Evolutionary conservation across 208 protist genomes (phyloP).

Genomic region (Acanthamoeba castellanii): DNA sequence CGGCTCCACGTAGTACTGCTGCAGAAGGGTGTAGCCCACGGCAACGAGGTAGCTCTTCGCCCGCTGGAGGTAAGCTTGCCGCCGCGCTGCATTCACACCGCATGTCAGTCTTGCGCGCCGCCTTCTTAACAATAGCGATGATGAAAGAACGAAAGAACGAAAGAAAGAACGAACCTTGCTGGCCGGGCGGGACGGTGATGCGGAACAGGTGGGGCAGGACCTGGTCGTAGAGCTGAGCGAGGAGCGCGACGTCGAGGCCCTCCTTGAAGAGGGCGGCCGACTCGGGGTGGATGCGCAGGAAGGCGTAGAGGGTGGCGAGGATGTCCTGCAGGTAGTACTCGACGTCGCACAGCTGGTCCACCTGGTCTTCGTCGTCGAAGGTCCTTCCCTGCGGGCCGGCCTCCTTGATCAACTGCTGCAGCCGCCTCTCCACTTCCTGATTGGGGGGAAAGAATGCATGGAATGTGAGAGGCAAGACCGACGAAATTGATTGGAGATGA

Average conservation of each 20-base stretch:
- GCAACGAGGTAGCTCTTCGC: conserved; percentile 34
- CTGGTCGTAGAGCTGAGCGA: conserved; percentile 59
- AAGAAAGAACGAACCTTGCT: not conserved
- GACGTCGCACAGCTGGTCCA: conserved; percentile 63
- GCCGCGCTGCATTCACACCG: not conserved
- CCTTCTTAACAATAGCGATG: not conserved
- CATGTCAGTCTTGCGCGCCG: not conserved
- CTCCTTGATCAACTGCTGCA: conserved; percentile 50
- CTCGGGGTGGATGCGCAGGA: conserved; percentile 46
- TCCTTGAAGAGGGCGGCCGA: conserved; percentile 41
- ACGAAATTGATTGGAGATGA: no score
- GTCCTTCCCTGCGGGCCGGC: not conserved
- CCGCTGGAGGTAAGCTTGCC: not conserved
- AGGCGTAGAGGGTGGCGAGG: conserved; percentile 63
- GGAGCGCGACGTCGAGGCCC: not conserved
- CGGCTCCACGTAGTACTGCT: conserved; percentile 52
- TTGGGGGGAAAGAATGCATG: no score
- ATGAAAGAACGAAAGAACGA: no score
- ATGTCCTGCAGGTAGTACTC: conserved; percentile 75
- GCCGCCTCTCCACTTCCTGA: conserved; percentile 58
- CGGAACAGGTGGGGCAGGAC: conserved; percentile 11
- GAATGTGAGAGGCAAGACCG: no score
- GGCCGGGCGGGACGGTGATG: not conserved
- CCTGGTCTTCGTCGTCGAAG: conserved; percentile 17
- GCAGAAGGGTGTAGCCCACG: conserved; percentile 35